Conservation (phyloP, 2,329 filamentous ascomycete species). For the Talaromyces sp. region DNA sequence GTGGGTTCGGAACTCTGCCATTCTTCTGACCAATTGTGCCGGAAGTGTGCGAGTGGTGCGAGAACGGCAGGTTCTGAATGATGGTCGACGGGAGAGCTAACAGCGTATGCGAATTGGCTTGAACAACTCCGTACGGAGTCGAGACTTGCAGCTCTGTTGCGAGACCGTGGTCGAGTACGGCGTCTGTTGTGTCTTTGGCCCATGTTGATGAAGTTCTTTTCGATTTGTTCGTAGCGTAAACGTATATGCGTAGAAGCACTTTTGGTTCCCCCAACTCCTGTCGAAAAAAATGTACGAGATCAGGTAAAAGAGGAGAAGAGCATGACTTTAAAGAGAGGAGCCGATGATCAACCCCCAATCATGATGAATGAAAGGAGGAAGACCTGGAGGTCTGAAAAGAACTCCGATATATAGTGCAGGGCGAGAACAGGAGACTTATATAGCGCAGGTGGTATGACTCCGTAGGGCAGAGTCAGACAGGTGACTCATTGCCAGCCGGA, state of each 20-base stretch:
- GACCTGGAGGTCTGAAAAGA: background rate
- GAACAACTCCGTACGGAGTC: conserved; percentile 17
- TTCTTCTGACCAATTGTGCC: conserved; percentile 42
- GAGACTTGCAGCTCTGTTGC: conserved; percentile 27
- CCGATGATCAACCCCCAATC: conserved; percentile 9
- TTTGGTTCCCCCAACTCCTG: background rate
- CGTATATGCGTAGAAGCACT: background rate
- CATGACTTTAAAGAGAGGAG: background rate
- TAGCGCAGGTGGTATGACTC: background rate
- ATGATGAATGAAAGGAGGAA: conserved; percentile 8
- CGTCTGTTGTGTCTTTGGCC: conserved; percentile 48
- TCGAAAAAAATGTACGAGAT: background rate
- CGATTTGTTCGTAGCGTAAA: background rate
- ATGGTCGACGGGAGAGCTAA: conserved; percentile 21
- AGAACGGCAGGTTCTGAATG: conserved; percentile 21
- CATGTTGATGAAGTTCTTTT: conserved; percentile 28
- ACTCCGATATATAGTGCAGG: background rate
- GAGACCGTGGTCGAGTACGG: conserved; percentile 41
- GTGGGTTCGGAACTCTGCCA: conserved; percentile 40
- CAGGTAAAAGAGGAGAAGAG: background rate
- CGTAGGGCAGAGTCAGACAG: conserved; percentile 3
- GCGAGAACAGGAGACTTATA: background rate
- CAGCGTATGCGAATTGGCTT: conserved; percentile 13
- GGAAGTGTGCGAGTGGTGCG: conserved; percentile 36
- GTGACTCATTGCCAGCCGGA: conserved; percentile 10